Evolutionary conservation across 345 rosid species (phyloP).

Genomic region (Sisymbrium altissimum): DNA sequence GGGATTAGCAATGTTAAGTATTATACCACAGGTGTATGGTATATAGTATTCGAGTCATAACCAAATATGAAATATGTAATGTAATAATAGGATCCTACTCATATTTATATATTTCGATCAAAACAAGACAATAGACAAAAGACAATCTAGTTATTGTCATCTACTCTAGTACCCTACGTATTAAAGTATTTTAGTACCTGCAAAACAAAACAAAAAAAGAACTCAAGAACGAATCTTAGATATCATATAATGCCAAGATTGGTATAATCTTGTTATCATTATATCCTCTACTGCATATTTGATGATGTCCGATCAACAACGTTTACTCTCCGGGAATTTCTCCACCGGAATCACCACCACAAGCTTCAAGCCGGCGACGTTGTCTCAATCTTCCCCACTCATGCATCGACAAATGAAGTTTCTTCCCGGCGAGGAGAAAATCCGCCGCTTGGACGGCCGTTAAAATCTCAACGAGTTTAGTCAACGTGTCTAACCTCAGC

Average conservation of each 20-base stretch:
- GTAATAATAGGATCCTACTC: too few relatives aligned
- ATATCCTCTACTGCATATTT: not conserved
- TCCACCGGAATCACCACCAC: not conserved
- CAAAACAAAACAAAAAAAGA: not conserved
- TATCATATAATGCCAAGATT: not conserved
- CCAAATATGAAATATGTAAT: too few relatives aligned
- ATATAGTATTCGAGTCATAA: too few relatives aligned
- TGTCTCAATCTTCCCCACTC: slow-evolving; percentile 42
- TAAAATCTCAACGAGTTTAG: slow-evolving; percentile 33
- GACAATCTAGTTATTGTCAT: not conserved
- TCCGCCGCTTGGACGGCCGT: slow-evolving; percentile 40
- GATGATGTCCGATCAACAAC: not conserved
- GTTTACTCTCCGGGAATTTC: not conserved
- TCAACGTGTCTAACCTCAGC: slow-evolving; percentile 35
- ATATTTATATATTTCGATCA: not conserved
- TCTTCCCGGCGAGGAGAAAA: slow-evolving; percentile 33
- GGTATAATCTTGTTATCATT: not conserved
- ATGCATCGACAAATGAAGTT: slow-evolving; percentile 41
- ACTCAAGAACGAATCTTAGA: not conserved
- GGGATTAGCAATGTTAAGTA: too few relatives aligned
- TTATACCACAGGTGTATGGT: too few relatives aligned
- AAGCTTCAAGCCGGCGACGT: slow-evolving; percentile 14
- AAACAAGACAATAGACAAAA: not conserved
- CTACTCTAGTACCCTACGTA: not conserved
- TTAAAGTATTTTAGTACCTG: not conserved